Conservation (phyloP, 441 rosid genomes). For the Viola pubescens region DNA sequence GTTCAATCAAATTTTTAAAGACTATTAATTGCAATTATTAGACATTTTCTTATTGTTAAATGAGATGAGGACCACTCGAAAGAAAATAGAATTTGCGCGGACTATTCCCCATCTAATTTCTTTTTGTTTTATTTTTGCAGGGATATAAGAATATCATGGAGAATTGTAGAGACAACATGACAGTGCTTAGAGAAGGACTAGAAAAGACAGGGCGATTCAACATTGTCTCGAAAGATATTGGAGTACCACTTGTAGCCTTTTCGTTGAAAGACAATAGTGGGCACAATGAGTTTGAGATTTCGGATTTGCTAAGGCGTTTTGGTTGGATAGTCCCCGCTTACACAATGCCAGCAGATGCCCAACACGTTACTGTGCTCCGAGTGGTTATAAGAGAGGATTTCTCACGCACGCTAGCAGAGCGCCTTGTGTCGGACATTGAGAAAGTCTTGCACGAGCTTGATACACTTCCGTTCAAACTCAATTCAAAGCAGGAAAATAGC, state of each 20-base stretch:
- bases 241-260: conserved; percentile 88
- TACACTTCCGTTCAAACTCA: conserved; percentile 41
- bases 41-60: too few relatives aligned
- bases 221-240: conserved; percentile 68
- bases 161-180: conserved; percentile 67
- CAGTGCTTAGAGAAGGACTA: conserved; percentile 53
- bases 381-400: conserved; percentile 85
- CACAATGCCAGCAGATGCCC: conserved; percentile 80
- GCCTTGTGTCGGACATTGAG: conserved; percentile 55
- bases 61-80: too few relatives aligned
- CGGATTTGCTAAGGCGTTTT: conserved; percentile 65
- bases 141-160: conserved; percentile 80
- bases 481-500: conserved; percentile 40
- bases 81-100: too few relatives aligned
- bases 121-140: not conserved
- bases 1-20: too few relatives aligned
- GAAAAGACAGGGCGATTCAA: conserved; percentile 54
- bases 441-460: conserved; percentile 73
- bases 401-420: conserved; percentile 74
- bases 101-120: not conserved
- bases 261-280: conserved; percentile 55
- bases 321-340: conserved; percentile 94
- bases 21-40: too few relatives aligned
- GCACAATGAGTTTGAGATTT: conserved; percentile 63
- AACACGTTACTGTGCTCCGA: conserved; percentile 76